Evolutionary conservation across 306 rosid species (phyloP).

Genomic region (Coriaria nepalensis): DNA sequence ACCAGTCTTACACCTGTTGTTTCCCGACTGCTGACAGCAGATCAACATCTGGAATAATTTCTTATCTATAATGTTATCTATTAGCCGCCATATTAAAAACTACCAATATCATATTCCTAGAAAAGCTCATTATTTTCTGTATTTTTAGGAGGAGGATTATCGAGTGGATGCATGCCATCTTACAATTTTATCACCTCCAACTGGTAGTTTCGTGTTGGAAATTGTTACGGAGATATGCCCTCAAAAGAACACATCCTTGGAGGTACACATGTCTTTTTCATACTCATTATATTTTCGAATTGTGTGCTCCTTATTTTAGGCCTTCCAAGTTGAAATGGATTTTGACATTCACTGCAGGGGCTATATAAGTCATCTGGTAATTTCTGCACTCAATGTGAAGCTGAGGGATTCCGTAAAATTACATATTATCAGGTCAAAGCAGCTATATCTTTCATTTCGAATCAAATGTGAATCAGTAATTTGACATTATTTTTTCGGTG

Average conservation of each 20-base stretch:
- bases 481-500: too few species aligned
- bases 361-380: slow-evolving; percentile 88
- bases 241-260: slow-evolving; percentile 81
- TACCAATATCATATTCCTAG: not conserved
- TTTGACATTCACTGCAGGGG: slow-evolving; percentile 47
- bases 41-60: too few species aligned
- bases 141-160: slow-evolving; percentile 55
- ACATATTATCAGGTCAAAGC: slow-evolving; percentile 65
- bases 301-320: slow-evolving; percentile 7
- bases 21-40: too few species aligned
- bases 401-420: slow-evolving; percentile 95
- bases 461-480: too few species aligned
- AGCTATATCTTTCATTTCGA: not conserved
- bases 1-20: too few species aligned
- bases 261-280: slow-evolving; percentile 32
- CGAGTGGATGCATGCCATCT: slow-evolving; percentile 57
- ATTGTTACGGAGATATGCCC: slow-evolving; percentile 65
- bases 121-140: slow-evolving; percentile 1
- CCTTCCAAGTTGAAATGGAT: slow-evolving; percentile 1
- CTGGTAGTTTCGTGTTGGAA: slow-evolving; percentile 59
- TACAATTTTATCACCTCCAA: slow-evolving; percentile 56
- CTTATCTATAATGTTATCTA: too few species aligned
- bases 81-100: not conserved
- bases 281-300: too few species aligned
- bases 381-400: slow-evolving; percentile 98